Evolutionary conservation across 2,329 filamentous ascomycete genomes (phyloP), one percentile per base, ranked within the genome.

Genomic region (Dactylellina parvicollis): DNA sequence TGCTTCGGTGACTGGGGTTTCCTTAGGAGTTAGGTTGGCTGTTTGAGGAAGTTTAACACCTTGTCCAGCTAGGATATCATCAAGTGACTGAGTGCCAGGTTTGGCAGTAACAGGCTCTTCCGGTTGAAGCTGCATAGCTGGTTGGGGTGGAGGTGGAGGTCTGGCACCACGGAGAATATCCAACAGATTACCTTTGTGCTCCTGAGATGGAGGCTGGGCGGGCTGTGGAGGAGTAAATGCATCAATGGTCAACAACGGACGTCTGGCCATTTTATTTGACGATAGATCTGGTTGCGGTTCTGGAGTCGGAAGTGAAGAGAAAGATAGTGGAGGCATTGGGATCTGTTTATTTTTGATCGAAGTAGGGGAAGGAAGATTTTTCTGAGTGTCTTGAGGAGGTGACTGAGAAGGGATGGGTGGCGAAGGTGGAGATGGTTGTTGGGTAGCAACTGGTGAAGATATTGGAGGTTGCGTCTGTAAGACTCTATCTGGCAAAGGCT

Each of bases 121-220:
- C 36, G 65, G 32, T 12, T 75, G 66, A 12, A 76, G 60, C 12
- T 72, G 46, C 52, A 75, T 64, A 1, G 61, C 46, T 12, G 75
- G 61, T 32, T 62, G 55, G 26, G 73, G 59, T 12, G 74, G 56
- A 3, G 75, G 66, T 44, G 52, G 71, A 10, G 74, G 75, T 18
- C 57, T 75, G 32, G 75, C 69, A 1, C 77, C 76, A 56, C 75
- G 75, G 1, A 78, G 67, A 14, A 78, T 78, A 16, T 76, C 77
- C 24, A 78, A 32, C 3, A 78, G 36, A 32, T 74, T 75, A 20
- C 74, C 74, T 38, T 75, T 75, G 26, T 78, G 77, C 14, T 69
- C 72, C 28, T 56, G 55, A 16, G 77, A 75, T 28, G 66, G 74
- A 16, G 66, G 64, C 22, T 76, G 76, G 4, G 75, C 47, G 5